phyloP scores from a whole-genome alignment of 2,329 filamentous ascomycete species.

The Emericellopsis atlantica region DNA sequence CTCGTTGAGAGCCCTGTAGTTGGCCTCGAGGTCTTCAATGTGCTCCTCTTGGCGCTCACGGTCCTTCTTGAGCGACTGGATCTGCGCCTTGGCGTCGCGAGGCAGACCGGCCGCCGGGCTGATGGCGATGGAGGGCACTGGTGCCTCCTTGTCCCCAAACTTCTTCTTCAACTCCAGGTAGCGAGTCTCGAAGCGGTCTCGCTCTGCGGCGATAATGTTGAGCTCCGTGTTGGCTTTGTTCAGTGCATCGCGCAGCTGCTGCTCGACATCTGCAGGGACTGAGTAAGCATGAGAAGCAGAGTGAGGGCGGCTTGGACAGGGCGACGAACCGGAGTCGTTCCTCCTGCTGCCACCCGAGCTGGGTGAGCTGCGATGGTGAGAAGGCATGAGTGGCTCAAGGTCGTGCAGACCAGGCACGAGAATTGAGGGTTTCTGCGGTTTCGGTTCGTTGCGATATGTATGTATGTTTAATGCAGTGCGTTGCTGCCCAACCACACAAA shows the following conservation, averaged over 20 bases:
- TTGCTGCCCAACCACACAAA: not conserved
- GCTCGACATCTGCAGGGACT: not conserved
- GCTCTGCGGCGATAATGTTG: slow-evolving; percentile 9
- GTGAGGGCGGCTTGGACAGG: not conserved
- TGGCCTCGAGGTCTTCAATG: not conserved
- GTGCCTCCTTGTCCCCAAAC: slow-evolving; percentile 10
- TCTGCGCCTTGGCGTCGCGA: not conserved
- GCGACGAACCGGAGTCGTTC: not conserved
- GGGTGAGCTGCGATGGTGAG: not conserved
- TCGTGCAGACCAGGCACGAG: not conserved
- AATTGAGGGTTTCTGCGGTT: not conserved
- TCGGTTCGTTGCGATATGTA: not conserved
- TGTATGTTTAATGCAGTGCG: not conserved
- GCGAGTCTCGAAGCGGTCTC: slow-evolving; percentile 11
- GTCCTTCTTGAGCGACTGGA: not conserved
- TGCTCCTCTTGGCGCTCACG: not conserved
- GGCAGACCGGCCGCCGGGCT: not conserved
- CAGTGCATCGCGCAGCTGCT: slow-evolving; percentile 7
- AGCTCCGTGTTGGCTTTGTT: slow-evolving; percentile 10
- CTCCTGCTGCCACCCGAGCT: not conserved
- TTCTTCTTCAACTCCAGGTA: slow-evolving; percentile 15
- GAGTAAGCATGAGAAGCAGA: not conserved
- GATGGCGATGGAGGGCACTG: not conserved
- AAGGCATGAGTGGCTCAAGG: not conserved
- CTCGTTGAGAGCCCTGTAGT: slow-evolving; percentile 2